phyloP scores from a whole-genome alignment of 2,329 filamentous ascomycete species.

The Boeremia lycopersici region DNA sequence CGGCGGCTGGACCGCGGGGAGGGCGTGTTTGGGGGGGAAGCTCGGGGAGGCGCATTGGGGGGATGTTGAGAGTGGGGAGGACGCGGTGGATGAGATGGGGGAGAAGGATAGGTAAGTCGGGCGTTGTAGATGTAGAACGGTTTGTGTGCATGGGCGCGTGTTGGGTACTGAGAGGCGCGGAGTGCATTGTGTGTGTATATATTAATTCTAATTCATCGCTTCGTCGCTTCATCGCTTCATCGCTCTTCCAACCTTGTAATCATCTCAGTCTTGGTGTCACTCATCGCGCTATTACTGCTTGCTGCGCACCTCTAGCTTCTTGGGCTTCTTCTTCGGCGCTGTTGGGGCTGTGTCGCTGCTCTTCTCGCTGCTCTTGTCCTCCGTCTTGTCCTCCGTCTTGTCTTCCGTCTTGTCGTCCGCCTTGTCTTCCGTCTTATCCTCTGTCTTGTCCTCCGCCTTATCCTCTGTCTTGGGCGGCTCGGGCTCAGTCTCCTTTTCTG shows the following conservation, averaged over 20 bases:
- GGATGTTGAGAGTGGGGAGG: slow-evolving; percentile 26
- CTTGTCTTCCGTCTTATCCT: slow-evolving; percentile 18
- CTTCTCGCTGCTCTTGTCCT: slow-evolving; percentile 2
- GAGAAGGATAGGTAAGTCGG: neutral
- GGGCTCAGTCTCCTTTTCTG: slow-evolving; percentile 7
- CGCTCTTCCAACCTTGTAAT: no score
- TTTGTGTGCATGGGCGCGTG: neutral
- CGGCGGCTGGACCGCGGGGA: neutral
- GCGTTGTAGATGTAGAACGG: neutral
- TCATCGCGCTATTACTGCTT: no score
- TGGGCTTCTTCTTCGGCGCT: slow-evolving; percentile 45
- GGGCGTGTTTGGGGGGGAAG: slow-evolving; percentile 17
- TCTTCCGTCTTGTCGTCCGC: slow-evolving; percentile 6
- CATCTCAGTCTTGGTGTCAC: no score
- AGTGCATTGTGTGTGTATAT: no score
- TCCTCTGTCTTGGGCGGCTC: slow-evolving; percentile 1
- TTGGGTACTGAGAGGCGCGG: neutral
- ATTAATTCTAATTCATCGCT: no score
- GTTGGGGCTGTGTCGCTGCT: neutral
- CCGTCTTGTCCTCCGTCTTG: slow-evolving; percentile 9
- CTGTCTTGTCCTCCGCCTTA: neutral
- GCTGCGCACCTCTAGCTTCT: slow-evolving; percentile 43
- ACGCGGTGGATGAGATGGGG: slow-evolving; percentile 20
- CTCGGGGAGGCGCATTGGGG: slow-evolving; percentile 28
- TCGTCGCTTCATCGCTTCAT: no score